These are phyloP conservation scores for Dendryphion nanum DNA, from an alignment of 2,329 filamentous ascomycete genomes.

Conservation along the genomic window DNA sequence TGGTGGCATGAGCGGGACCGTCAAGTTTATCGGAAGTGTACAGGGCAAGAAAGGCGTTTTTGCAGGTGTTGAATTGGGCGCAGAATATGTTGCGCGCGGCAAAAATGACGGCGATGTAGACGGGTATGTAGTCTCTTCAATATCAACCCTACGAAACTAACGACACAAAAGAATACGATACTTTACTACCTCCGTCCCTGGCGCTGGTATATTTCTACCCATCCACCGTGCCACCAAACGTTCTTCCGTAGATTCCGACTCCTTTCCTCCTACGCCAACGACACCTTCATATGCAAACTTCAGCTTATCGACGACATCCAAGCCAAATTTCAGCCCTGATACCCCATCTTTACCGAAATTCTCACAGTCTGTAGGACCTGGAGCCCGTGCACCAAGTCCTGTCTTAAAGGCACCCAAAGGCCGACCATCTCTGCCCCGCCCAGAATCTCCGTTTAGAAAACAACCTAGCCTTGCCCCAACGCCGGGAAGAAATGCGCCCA, in stretches of 20 bases:
- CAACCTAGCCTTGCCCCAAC: slow-evolving; percentile 43
- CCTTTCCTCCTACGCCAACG: slow-evolving; percentile 66
- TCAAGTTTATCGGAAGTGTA: slow-evolving; percentile 86
- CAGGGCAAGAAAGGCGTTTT: slow-evolving; percentile 88
- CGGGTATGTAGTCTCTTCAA: slow-evolving; percentile 59
- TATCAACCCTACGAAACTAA: background rate
- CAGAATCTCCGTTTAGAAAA: slow-evolving; percentile 80
- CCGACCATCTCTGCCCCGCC: slow-evolving; percentile 77
- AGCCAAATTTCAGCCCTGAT: slow-evolving; percentile 36
- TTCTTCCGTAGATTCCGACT: slow-evolving; percentile 55
- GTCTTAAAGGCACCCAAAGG: slow-evolving; percentile 64
- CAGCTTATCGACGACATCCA: slow-evolving; percentile 58
- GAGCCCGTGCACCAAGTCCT: slow-evolving; percentile 66
- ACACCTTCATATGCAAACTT: slow-evolving; percentile 58
- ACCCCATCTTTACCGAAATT: slow-evolving; percentile 72
- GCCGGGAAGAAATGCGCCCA: slow-evolving; percentile 54
- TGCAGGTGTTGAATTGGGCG: slow-evolving; percentile 84
- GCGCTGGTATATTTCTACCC: slow-evolving; percentile 91
- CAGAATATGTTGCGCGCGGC: slow-evolving; percentile 76
- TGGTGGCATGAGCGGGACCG: slow-evolving; percentile 84
- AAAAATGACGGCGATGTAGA: slow-evolving; percentile 98
- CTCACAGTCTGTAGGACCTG: slow-evolving; percentile 81
- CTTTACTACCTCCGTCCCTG: slow-evolving; percentile 74
- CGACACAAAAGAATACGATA: slow-evolving; percentile 54
- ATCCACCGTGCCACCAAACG: slow-evolving; percentile 74